These are phyloP conservation scores for Ceratobasidium sp. DNA, from an alignment of 1,284 basidiomycete species.

Conservation along the genomic window DNA sequence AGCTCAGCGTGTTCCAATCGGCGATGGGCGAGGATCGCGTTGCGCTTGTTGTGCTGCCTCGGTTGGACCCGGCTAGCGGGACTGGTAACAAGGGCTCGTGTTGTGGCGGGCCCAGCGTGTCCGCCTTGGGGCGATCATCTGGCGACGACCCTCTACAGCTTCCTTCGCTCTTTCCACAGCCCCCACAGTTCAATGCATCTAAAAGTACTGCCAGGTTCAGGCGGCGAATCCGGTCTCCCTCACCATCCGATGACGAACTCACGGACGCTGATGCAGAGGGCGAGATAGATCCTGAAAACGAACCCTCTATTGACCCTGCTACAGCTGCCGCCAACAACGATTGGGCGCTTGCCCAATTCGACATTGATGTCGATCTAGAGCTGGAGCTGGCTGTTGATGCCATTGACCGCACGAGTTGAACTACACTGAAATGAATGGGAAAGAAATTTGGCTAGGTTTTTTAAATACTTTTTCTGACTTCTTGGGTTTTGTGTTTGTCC, in stretches of 20 bases:
- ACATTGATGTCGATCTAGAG: slow-evolving; percentile 28
- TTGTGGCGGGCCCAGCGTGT: not conserved
- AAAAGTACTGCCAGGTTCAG: not conserved
- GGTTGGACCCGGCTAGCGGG: not conserved
- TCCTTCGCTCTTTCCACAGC: not conserved
- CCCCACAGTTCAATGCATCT: not conserved
- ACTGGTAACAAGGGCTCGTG: not conserved
- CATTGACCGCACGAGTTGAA: not conserved
- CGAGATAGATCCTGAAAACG: slow-evolving; percentile 24
- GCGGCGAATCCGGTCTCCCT: slow-evolving; percentile 18
- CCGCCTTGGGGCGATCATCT: not conserved
- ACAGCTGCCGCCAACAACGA: not conserved
- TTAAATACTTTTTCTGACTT: not conserved
- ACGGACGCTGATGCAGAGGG: slow-evolving; percentile 35
- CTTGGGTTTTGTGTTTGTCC: not conserved
- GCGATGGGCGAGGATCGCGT: slow-evolving; percentile 20
- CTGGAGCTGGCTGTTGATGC: slow-evolving; percentile 25
- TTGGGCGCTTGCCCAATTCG: slow-evolving; percentile 28
- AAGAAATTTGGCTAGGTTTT: too few species aligned
- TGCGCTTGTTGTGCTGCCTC: slow-evolving; percentile 27
- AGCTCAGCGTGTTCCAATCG: slow-evolving; percentile 36
- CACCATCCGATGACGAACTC: slow-evolving; percentile 24
- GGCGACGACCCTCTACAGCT: not conserved
- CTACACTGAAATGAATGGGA: not conserved
- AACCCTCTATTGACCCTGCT: not conserved